Percentiles rank a stretch among this genome's conserved stretches.
phyloP scores from a whole-genome alignment of 1,139 yeast genomes.

The Debaryomyces sp. region DNA sequence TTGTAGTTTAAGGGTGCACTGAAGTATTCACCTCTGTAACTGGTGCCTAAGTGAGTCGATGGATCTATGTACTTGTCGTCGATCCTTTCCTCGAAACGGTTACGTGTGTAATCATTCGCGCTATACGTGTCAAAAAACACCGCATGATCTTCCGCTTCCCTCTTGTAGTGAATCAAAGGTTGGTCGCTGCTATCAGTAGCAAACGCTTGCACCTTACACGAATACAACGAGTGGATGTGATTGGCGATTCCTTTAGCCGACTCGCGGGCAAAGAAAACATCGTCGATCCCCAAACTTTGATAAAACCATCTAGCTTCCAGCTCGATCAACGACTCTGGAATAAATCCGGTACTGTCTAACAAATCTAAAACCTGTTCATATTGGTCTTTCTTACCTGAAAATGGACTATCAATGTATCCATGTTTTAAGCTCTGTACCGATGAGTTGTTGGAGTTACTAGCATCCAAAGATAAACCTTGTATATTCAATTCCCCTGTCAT shows the following conservation, averaged over 20 bases:
- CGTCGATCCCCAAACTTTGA: conserved; percentile 85
- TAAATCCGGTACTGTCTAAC: conserved; percentile 81
- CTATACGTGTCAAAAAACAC: conserved; percentile 80
- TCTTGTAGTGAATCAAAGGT: conserved; percentile 70
- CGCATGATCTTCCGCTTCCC: conserved; percentile 84
- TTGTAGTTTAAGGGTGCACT: conserved; percentile 63
- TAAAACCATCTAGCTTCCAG: conserved; percentile 91
- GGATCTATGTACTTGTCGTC: conserved; percentile 80
- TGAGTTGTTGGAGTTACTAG: conserved; percentile 33
- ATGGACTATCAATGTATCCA: conserved; percentile 77
- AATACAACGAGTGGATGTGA: conserved; percentile 83
- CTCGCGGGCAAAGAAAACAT: conserved; percentile 87
- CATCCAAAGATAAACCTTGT: conserved; percentile 27
- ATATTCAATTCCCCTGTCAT: conserved; percentile 17
- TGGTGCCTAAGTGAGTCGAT: conserved; percentile 39
- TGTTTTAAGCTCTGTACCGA: conserved; percentile 39
- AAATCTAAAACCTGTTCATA: conserved; percentile 80
- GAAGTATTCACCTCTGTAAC: conserved; percentile 83
- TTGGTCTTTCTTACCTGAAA: conserved; percentile 81
- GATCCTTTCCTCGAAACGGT: conserved; percentile 63
- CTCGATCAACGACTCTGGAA: conserved; percentile 86
- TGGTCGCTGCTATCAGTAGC: conserved; percentile 31
- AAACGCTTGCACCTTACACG: conserved; percentile 90
- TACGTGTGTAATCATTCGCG: conserved; percentile 34
- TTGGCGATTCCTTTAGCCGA: conserved; percentile 78